Base-by-base conservation (phyloP, 208 protist genomes). In the Leishmania turanica region DNA sequence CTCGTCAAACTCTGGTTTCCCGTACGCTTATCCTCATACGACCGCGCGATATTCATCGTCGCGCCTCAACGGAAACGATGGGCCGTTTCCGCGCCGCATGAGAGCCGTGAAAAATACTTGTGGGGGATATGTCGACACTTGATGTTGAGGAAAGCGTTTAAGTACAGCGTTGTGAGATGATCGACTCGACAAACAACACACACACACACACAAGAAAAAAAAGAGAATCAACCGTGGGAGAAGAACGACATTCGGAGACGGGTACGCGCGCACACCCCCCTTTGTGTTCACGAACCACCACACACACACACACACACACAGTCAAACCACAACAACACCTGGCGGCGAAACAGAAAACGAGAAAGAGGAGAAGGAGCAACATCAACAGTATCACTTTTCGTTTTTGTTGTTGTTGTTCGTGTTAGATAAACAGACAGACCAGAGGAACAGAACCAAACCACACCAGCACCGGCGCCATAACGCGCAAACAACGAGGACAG, bases 131-230 rank as follows among this genome's bases (percentile, higher is more conserved):
- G 45, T 54, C 7, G 24, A 9, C 42, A 73, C 7, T 34, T 53
- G 27, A n/a, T 37, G 24, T 73, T 53, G 51, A 62, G 27, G 31
- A 62, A 27, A 40, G 4, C 31, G n/a, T 8, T 76, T 24, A 62
- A 5, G 34, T 64, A 76, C 51, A 76, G 72, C 77, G 17, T 80
- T 66, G 51, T 66, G 74, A 49, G 56, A 66, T 42, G 40, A 64
- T 31, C 74, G 40, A 80, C 62, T 66, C 11, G 56, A 75, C 77
- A 56, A 81, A 69, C 21, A 75, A 58, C 51, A 40, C 45, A 76
- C 49, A n/a, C 47, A 76, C 72, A 64, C 58, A 21, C 75, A 42
- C 40, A 42, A 81, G 34, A 78, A 68, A n/a, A 68, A n/a, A 45
- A 17, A 40, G 45, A 27, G 21, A 31, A 11, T 27, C 19, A 51